Percentiles rank a stretch among this genome's conserved stretches.
phyloP scores from a whole-genome alignment of 371 early-diverging fungal genomes.

The Modicella reniformis region DNA sequence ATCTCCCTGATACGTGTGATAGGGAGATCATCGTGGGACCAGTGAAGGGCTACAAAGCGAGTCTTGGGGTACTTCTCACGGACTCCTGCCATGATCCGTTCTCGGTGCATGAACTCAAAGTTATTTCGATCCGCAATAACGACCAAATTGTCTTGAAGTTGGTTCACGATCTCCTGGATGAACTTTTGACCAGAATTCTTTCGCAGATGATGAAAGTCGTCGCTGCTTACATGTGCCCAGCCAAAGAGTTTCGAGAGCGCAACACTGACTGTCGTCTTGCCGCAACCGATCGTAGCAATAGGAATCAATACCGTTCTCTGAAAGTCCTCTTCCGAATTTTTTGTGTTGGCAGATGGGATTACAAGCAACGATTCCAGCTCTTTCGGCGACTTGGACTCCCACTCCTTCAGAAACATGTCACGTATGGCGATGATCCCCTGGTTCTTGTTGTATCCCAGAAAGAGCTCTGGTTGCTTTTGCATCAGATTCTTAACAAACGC shows the following conservation, averaged over 20 bases:
- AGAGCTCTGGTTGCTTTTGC: slow-evolving; percentile 73
- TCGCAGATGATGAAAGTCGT: slow-evolving; percentile 64
- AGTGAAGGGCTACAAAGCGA: slow-evolving; percentile 74
- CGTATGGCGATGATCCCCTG: slow-evolving; percentile 85
- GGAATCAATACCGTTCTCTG: slow-evolving; percentile 74
- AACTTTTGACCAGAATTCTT: slow-evolving; percentile 65
- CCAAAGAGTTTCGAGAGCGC: slow-evolving; percentile 65
- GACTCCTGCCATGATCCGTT: slow-evolving; percentile 60
- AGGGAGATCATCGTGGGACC: slow-evolving; percentile 63
- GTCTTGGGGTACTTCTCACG: slow-evolving; percentile 62
- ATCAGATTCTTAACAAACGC: slow-evolving; percentile 77
- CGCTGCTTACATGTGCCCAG: slow-evolving; percentile 78
- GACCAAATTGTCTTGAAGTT: slow-evolving; percentile 59
- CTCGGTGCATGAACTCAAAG: slow-evolving; percentile 67
- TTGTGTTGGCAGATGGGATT: not conserved
- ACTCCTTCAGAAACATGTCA: slow-evolving; percentile 71
- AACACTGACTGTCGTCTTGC: slow-evolving; percentile 75
- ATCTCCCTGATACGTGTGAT: slow-evolving; percentile 56
- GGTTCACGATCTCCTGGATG: slow-evolving; percentile 59
- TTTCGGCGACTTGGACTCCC: slow-evolving; percentile 43
- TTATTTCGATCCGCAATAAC: slow-evolving; percentile 81
- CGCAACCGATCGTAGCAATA: slow-evolving; percentile 79
- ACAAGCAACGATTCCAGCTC: slow-evolving; percentile 18
- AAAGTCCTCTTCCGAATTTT: slow-evolving; percentile 19
- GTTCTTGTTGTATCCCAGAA: slow-evolving; percentile 68